These are phyloP conservation scores for Rhizophora apiculata DNA, from an alignment of 345 rosid species.

Conservation along the genomic window DNA sequence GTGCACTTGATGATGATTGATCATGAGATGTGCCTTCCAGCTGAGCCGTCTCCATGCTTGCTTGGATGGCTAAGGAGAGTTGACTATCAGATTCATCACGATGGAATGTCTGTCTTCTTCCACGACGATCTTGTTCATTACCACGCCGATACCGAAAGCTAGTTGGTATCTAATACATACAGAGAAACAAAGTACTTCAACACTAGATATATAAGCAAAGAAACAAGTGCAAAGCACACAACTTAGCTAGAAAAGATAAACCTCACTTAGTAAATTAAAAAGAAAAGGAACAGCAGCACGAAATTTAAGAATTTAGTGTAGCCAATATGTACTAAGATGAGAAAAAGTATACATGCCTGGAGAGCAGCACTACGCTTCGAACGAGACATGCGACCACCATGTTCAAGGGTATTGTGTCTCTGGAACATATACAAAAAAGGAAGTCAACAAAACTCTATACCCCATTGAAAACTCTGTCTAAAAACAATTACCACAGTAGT, in stretches of 20 bases:
- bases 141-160: constrained; percentile 69
- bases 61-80: constrained; percentile 55
- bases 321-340: neutral
- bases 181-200: neutral
- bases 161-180: constrained; percentile 68
- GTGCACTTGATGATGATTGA: constrained; percentile 41
- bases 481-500: no score
- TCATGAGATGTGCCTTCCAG: constrained; percentile 32
- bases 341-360: constrained; percentile 47
- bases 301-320: neutral
- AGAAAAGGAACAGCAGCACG: neutral
- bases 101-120: constrained; percentile 63
- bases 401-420: constrained; percentile 92
- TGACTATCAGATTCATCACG: constrained; percentile 66
- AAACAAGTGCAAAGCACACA: constrained; percentile 2
- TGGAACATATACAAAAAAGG: constrained; percentile 28
- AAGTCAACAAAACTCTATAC: no score
- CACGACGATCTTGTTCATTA: constrained; percentile 69
- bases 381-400: constrained; percentile 95
- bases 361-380: constrained; percentile 89
- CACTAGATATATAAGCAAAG: neutral
- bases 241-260: neutral
- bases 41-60: constrained; percentile 46
- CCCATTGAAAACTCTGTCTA: no score
- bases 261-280: neutral